Percentiles rank a stretch among this genome's conserved stretches.
Conservation (phyloP, 805 yeast genomes). For the Yarrowia hollandica region DNA sequence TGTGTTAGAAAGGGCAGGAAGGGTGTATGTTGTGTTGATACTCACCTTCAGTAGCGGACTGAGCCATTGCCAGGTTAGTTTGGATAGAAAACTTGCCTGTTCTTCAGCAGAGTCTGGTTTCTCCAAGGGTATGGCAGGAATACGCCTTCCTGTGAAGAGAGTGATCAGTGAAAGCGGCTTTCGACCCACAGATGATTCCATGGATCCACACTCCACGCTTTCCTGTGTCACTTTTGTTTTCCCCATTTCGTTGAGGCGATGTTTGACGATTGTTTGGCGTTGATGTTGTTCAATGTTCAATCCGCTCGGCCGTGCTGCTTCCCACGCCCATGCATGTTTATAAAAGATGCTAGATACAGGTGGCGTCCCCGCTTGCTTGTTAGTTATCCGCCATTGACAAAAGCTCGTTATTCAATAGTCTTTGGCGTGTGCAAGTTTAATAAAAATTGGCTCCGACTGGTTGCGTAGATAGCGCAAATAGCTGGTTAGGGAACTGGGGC, state of each 20-base stretch:
- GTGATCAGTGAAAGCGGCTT: conserved; percentile 6
- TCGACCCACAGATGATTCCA: not conserved
- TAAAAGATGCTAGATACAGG: not conserved
- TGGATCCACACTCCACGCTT: not conserved
- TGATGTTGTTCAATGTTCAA: too few relatives aligned
- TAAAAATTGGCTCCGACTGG: not conserved
- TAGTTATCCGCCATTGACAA: not conserved
- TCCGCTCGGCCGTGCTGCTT: too few relatives aligned
- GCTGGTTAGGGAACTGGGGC: too few relatives aligned
- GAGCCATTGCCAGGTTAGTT: conserved; percentile 24
- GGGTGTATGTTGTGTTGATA: not conserved
- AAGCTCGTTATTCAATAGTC: too few relatives aligned
- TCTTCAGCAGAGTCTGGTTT: conserved; percentile 23
- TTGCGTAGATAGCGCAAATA: too few relatives aligned
- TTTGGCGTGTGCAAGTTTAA: too few relatives aligned
- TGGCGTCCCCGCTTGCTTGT: conserved; percentile 4
- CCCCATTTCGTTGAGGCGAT: not conserved
- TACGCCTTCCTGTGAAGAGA: conserved; percentile 17
- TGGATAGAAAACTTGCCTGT: not conserved
- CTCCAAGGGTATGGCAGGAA: conserved; percentile 11
- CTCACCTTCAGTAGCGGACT: conserved; percentile 21
- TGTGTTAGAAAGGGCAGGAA: too few relatives aligned
- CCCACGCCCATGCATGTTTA: too few relatives aligned
- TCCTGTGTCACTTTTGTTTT: not conserved
- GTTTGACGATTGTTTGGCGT: too few relatives aligned